These are phyloP conservation scores for Scenedesmus sp. DNA, from an alignment of 163 green algal species.

Conservation along the genomic window DNA sequence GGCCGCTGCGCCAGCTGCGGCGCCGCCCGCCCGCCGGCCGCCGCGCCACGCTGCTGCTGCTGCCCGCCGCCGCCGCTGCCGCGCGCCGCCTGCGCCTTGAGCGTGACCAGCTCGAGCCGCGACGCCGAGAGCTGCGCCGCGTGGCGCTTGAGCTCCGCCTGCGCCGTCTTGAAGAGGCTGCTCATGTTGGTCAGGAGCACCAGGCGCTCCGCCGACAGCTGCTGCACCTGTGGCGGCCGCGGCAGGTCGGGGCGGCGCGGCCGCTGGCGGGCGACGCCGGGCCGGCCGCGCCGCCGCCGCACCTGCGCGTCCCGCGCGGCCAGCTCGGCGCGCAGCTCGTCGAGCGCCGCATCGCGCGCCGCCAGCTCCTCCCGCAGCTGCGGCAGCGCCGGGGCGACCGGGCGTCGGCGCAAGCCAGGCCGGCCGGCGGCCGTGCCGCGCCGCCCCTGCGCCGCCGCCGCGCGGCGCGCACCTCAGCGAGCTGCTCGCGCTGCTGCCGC, in stretches of 20 bases:
- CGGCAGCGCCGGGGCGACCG: background rate
- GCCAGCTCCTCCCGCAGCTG: conserved; percentile 11
- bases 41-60: background rate
- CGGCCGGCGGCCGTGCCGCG: background rate
- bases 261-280: background rate
- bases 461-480: conserved; percentile 27
- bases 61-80: background rate
- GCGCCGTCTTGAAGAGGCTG: conserved; percentile 43
- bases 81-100: background rate
- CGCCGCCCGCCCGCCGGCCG: background rate
- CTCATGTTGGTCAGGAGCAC: conserved; percentile 45
- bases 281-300: background rate
- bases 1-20: background rate
- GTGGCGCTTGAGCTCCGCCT: conserved; percentile 38
- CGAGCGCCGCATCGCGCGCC: background rate
- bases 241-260: background rate
- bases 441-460: no score
- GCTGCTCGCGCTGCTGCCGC: conserved; percentile 21
- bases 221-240: conserved; percentile 16
- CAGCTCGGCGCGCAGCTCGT: background rate
- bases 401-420: background rate
- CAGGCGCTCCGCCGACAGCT: conserved; percentile 23
- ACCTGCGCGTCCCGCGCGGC: background rate
- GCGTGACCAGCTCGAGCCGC: conserved; percentile 5
- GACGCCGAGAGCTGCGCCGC: conserved; percentile 6